Evolutionary conservation across 2,329 filamentous ascomycete species (phyloP).

Genomic region (Sporothrix euskadiensis): DNA sequence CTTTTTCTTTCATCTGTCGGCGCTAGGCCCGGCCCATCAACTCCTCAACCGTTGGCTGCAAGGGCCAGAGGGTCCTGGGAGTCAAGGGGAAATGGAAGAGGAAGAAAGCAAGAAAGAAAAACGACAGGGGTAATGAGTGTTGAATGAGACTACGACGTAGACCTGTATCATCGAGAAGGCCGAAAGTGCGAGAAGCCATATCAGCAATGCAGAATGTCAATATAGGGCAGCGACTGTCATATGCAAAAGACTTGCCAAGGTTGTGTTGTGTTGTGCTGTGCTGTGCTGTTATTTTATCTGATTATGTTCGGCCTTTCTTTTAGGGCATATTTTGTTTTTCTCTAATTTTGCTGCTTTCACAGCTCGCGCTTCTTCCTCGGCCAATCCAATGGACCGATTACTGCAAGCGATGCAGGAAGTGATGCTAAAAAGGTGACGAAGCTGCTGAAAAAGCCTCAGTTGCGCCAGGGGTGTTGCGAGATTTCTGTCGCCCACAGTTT

Average conservation of each 20-base stretch:
- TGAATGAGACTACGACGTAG: neutral
- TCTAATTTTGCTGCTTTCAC: neutral
- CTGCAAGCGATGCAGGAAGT: neutral
- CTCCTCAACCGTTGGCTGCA: conserved; percentile 14
- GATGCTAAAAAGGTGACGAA: neutral
- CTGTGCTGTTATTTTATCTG: neutral
- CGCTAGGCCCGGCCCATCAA: conserved; percentile 21
- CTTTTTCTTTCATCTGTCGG: conserved; percentile 4
- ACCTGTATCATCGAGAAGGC: neutral
- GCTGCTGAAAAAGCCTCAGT: conserved; percentile 7
- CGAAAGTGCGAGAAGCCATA: neutral
- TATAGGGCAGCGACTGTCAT: conserved; percentile 1
- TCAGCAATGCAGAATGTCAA: neutral
- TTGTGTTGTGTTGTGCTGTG: neutral
- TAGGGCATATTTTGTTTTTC: neutral
- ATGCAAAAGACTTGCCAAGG: neutral
- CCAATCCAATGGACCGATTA: conserved; percentile 22
- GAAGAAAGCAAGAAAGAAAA: neutral
- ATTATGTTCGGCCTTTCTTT: conserved; percentile 3
- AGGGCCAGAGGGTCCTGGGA: neutral
- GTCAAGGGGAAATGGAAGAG: neutral
- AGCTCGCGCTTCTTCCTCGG: neutral
- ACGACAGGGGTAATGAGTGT: neutral
- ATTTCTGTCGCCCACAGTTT: neutral
- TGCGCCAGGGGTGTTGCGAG: neutral